These are phyloP conservation scores for Pterulicium gracile DNA, from an alignment of 1,284 basidiomycete genomes.

Conservation along the genomic window DNA sequence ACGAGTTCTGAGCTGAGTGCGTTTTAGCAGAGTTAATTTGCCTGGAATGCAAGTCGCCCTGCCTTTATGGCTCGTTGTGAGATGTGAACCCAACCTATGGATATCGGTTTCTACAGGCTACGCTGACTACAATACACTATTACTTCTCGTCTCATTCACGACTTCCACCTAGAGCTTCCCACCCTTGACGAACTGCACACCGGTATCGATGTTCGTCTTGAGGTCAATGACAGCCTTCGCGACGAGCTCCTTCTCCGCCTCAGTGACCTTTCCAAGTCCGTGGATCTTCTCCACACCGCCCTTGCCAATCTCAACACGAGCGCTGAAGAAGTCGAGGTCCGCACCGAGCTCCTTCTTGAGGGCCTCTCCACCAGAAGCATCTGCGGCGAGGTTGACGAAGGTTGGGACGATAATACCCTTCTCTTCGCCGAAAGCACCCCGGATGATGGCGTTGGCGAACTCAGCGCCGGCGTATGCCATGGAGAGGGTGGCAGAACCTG, in stretches of 20 bases:
- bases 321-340: conserved; percentile 78
- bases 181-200: background rate
- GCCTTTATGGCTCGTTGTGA: too few relatives aligned
- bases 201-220: conserved; percentile 51
- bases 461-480: conserved; percentile 90
- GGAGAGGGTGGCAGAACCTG: conserved; percentile 79
- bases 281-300: conserved; percentile 79
- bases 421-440: conserved; percentile 75
- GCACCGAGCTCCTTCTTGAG: conserved; percentile 49
- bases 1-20: too few relatives aligned
- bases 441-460: conserved; percentile 73
- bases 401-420: conserved; percentile 78
- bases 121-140: too few relatives aligned
- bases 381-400: conserved; percentile 77
- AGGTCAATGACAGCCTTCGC: conserved; percentile 78
- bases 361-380: conserved; percentile 59
- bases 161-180: conserved; percentile 1
- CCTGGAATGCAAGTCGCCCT: too few relatives aligned
- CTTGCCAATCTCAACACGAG: conserved; percentile 72
- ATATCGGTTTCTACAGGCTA: too few relatives aligned
- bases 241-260: conserved; percentile 66
- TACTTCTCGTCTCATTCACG: too few relatives aligned
- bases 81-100: too few relatives aligned
- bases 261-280: conserved; percentile 63
- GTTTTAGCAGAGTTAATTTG: too few relatives aligned